Base-by-base conservation (phyloP, 345 rosid genomes). In the Carallia brachiata region DNA sequence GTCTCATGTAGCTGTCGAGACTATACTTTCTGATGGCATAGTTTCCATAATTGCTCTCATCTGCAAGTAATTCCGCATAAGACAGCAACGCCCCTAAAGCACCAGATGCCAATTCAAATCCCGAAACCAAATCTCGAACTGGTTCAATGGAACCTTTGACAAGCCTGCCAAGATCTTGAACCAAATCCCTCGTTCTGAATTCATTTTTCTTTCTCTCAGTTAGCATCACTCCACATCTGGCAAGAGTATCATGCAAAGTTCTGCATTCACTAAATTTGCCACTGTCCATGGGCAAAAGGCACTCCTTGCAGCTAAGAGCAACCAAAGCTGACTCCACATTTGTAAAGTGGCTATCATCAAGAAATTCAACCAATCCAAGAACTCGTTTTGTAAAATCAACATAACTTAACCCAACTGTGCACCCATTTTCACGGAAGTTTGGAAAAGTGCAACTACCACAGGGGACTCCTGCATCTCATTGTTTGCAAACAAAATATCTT, bases 391-490 rank as follows among this genome's bases (percentile, higher is more conserved):
- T 89, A 48, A 92, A 78, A 84, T 92, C 97, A 80, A 95, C 85
- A 81, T 95, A 92, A 57, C 92, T 82, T 74, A 95, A 69, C 71
- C 99, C 99, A 18, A 95, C 67, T 36, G 83, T 85, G 67, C 91
- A 92, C 58, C 85, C 88, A 28, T 84, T 77, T 50, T 90, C 93
- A 65, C 81, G 91, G 61, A 89, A 86, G 70, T 73, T 92, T 5
- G 84, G 90, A 56, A 79, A 63, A 95, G 64, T 54, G 99, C 87
- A 69, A 89, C 91, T 30, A 92, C 81, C 69, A 85, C 97, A 57
- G 97, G 97, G 3, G 96, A 80, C 75, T 89, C 97, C 83, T 85
- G 92, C 99, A 95, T 95, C 64, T 95, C 99, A 74, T 88, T 82
- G 85, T 89, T 95, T 62, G 96, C 91, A 80, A 95, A 95, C 61